phyloP scores from a whole-genome alignment of 2,329 filamentous ascomycete genomes.

The Diaporthe eres region DNA sequence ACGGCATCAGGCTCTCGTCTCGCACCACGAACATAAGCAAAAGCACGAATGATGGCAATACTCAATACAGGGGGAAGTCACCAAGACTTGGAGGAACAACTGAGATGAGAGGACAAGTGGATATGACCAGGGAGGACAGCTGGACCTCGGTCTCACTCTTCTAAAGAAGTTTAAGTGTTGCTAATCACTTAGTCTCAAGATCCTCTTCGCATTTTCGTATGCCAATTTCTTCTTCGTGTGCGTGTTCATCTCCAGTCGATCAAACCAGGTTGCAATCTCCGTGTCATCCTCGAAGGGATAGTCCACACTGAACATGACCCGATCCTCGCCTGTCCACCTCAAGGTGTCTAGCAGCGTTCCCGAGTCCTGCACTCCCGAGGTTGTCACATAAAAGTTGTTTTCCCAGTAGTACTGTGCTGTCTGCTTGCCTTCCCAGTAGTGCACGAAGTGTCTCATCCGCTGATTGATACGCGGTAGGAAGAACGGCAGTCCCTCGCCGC shows the following conservation, averaged over 20 bases:
- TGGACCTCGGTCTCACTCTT: too few relatives aligned
- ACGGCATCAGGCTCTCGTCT: background rate
- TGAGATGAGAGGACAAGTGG: background rate
- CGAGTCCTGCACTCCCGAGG: slow-evolving; percentile 21
- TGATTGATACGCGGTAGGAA: slow-evolving; percentile 38
- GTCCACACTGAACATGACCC: slow-evolving; percentile 33
- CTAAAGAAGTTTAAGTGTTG: background rate
- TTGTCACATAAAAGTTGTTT: slow-evolving; percentile 31
- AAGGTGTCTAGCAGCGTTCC: slow-evolving; percentile 11
- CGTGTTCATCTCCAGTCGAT: slow-evolving; percentile 28
- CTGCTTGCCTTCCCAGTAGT: slow-evolving; percentile 15
- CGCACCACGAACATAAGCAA: background rate
- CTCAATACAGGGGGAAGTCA: too few relatives aligned
- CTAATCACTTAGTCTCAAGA: slow-evolving; percentile 16
- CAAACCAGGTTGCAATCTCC: slow-evolving; percentile 25
- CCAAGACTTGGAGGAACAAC: background rate
- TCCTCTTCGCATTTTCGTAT: slow-evolving; percentile 28
- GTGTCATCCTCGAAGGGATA: slow-evolving; percentile 23
- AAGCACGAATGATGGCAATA: background rate
- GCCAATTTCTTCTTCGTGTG: slow-evolving; percentile 26
- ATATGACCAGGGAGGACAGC: background rate
- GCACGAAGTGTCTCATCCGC: slow-evolving; percentile 17
- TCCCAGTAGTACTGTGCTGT: slow-evolving; percentile 29
- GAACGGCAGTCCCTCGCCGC: slow-evolving; percentile 45
- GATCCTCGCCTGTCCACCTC: slow-evolving; percentile 30